Conservation (phyloP, 805 yeast species). For the Candida methanosorbosa region DNA sequence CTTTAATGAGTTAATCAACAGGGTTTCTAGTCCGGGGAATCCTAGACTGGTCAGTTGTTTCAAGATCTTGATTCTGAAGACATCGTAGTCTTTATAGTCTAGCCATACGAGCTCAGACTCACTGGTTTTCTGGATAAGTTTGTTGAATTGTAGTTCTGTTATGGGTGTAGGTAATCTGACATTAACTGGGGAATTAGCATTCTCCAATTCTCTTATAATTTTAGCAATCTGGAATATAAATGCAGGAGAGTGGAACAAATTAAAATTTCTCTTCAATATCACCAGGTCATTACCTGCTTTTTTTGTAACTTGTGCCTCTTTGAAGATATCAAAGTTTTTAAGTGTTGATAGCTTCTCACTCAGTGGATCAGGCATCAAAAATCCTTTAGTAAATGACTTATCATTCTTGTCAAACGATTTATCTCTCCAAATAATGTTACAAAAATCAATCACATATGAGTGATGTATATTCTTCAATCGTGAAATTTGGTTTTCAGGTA, state of each 20-base stretch:
- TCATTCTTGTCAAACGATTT: slow-evolving; percentile 34
- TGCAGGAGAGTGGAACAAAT: slow-evolving; percentile 43
- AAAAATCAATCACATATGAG: slow-evolving; percentile 43
- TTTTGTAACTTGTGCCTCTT: neutral
- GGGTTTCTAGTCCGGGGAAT: slow-evolving; percentile 38
- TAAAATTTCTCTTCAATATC: slow-evolving; percentile 19
- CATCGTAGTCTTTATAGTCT: slow-evolving; percentile 27
- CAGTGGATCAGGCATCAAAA: slow-evolving; percentile 27
- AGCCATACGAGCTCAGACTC: slow-evolving; percentile 29
- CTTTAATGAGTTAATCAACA: slow-evolving; percentile 46
- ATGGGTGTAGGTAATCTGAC: slow-evolving; percentile 45
- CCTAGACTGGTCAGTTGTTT: slow-evolving; percentile 31
- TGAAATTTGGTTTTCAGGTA: neutral
- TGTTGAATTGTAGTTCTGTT: slow-evolving; percentile 31
- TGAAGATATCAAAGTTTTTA: slow-evolving; percentile 12
- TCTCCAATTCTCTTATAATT: slow-evolving; percentile 39
- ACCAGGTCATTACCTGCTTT: too few species aligned
- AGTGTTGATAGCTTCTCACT: slow-evolving; percentile 21
- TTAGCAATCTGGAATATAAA: slow-evolving; percentile 36
- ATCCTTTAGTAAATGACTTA: slow-evolving; percentile 27
- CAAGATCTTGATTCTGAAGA: slow-evolving; percentile 35
- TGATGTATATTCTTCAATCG: slow-evolving; percentile 31
- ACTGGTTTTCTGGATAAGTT: slow-evolving; percentile 13
- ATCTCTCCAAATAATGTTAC: slow-evolving; percentile 51
- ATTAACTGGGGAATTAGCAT: slow-evolving; percentile 21